Evolutionary conservation across 1,284 basidiomycete species (phyloP).

Genomic region (Heterobasidion irregulare): DNA sequence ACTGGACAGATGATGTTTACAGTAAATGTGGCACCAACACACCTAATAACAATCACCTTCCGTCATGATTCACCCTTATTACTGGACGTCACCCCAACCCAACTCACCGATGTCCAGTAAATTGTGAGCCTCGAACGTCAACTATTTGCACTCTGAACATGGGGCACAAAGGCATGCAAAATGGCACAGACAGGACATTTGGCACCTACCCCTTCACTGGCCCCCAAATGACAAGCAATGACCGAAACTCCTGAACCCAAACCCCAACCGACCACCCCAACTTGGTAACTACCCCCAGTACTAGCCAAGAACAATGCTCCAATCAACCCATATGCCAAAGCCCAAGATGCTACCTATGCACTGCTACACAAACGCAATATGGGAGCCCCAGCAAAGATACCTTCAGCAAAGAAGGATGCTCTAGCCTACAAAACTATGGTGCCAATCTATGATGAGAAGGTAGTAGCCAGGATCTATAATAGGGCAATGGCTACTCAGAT

Average conservation of each 20-base stretch:
- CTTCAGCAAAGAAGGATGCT: background rate
- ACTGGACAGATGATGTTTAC: too few species aligned
- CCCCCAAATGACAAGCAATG: background rate
- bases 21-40: too few species aligned
- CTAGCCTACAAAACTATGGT: background rate
- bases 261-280: background rate
- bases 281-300: background rate
- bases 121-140: too few species aligned
- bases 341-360: background rate
- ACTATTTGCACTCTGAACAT: background rate
- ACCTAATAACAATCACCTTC: too few species aligned
- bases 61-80: too few species aligned
- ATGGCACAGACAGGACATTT: too few species aligned
- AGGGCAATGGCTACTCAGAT: background rate
- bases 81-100: too few species aligned
- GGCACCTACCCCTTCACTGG: too few species aligned
- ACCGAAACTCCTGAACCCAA: background rate
- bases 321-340: background rate
- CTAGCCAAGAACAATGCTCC: background rate
- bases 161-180: background rate
- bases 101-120: too few species aligned
- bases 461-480: background rate
- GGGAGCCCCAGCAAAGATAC: background rate
- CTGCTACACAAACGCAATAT: background rate
- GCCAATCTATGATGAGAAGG: background rate